Conservation (phyloP, 805 yeast species). For the Yarrowia sp. region DNA sequence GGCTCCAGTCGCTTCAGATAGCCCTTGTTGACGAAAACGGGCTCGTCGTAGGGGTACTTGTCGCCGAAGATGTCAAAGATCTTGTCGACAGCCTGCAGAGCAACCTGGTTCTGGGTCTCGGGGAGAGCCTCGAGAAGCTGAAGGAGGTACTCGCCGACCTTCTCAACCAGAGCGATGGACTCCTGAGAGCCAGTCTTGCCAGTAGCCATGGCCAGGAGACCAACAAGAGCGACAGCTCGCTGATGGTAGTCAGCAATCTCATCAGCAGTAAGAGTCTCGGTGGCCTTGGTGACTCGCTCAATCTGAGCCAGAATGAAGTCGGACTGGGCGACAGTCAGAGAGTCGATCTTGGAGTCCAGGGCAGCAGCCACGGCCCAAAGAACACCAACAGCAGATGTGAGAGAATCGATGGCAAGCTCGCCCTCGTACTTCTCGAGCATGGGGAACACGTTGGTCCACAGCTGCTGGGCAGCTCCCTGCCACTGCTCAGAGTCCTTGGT, state of each 20-base stretch:
- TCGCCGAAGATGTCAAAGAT: constrained; percentile 82
- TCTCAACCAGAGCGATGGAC: constrained; percentile 42
- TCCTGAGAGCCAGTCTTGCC: constrained; percentile 38
- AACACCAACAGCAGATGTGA: constrained; percentile 43
- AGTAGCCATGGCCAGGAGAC: constrained; percentile 49
- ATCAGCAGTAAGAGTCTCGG: constrained; percentile 32
- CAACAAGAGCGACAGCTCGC: constrained; percentile 53
- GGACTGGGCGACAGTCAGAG: constrained; percentile 20
- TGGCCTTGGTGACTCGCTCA: constrained; percentile 30
- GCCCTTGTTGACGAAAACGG: constrained; percentile 58
- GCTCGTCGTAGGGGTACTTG: constrained; percentile 63
- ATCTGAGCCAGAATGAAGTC: constrained; percentile 35
- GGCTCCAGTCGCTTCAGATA: constrained; percentile 46
- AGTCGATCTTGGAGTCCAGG: constrained; percentile 31
- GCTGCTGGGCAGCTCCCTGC: constrained; percentile 36
- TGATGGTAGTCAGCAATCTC: constrained; percentile 44
- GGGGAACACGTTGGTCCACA: constrained; percentile 34
- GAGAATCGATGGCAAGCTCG: constrained; percentile 34
- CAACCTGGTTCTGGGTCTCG: constrained; percentile 42
- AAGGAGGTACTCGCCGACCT: constrained; percentile 48
- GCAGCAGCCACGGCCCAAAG: constrained; percentile 47
- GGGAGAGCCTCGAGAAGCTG: constrained; percentile 37
- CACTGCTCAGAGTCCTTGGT: constrained; percentile 41
- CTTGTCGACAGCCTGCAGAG: constrained; percentile 60
- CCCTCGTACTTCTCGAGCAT: constrained; percentile 31